Base-by-base conservation (phyloP, 257 asterid genomes). In the Primulina tabacum region DNA sequence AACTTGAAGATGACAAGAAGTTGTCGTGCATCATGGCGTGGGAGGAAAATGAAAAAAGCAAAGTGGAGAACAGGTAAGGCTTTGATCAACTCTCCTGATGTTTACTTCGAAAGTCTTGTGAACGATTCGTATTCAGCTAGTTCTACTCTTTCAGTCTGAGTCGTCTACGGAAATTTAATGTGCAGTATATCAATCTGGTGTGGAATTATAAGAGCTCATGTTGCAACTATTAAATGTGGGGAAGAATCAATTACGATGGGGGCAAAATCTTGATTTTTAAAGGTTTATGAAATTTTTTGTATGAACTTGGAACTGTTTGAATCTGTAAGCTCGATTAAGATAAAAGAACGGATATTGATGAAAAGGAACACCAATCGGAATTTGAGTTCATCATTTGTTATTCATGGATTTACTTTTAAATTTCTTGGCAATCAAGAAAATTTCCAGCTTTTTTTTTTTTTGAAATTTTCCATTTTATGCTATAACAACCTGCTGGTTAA, bases 21-120 rank as follows among this genome's bases (percentile, higher is more conserved):
- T 28, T 70, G 69, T 86, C 96, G 4, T 87, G 76, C 72, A 71
- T 89, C 70, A 87, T 86, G 80, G 97, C 97, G 52, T 91, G 96
- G 97, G 97, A 89, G 74, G 96, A 91, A 26, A 78, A 83, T 56
- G 96, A 89, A 75, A 89, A 89, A 20, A 37, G 81, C 79, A 91
- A 83, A 87, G 90, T 78, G 53, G 90, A 89, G 63, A 91, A 91
- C 88, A 89, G 82, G 97, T 91, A 78, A 78, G 82, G 70, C 76
- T 64, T 71, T n/a, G 40, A 30, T 28, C 29, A 28, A 34, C 5
- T 68, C 60, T 30, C 30, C 18, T 0, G 28, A 8, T 28, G 16
- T 28, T 21, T 28, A 5, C 11, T 14, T 24, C 61, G 0, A 37
- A 32, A 33, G 35, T 33, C 7, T 26, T 24, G 11, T 57, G 21